A percentile compares a stretch with the other conserved stretches of the same genome.
Evolutionary conservation across 345 rosid species (phyloP).

Genomic region (Acer yangbiense): DNA sequence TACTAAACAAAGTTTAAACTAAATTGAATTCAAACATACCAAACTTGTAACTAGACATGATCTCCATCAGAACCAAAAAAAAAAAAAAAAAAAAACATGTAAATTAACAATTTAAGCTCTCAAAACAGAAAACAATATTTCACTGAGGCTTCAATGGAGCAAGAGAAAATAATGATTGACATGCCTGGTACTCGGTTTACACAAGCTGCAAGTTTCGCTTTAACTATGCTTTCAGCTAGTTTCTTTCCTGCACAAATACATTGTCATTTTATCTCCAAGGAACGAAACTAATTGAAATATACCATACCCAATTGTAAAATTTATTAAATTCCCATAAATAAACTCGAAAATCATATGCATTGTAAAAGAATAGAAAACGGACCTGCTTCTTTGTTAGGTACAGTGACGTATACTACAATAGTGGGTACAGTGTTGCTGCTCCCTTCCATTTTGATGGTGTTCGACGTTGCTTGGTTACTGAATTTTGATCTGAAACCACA

Average conservation of each 20-base stretch:
- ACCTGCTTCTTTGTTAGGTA: constrained; percentile 91
- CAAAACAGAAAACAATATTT: not conserved
- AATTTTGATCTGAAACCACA: constrained; percentile 52
- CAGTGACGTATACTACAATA: constrained; percentile 87
- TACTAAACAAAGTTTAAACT: not conserved
- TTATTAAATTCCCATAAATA: not conserved
- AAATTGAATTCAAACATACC: not conserved
- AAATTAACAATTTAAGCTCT: not conserved
- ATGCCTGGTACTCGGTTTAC: constrained; percentile 86
- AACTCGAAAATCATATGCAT: not conserved
- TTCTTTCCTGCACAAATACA: constrained; percentile 62
- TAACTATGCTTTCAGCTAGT: constrained; percentile 81
- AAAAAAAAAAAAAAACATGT: not conserved
- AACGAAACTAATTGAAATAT: not conserved
- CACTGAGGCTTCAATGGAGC: not conserved
- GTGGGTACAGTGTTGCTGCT: constrained; percentile 60
- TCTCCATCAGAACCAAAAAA: not conserved
- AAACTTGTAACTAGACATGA: not conserved
- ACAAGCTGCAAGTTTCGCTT: constrained; percentile 90
- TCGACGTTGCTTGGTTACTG: constrained; percentile 29
- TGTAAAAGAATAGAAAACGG: not conserved
- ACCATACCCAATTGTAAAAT: too few species aligned
- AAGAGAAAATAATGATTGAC: constrained; percentile 9
- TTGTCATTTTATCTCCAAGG: not conserved
- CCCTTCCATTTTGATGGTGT: constrained; percentile 63